Evolutionary conservation across 192 early-diverging fungal species (phyloP), one percentile per base, ranked within the genome.

Genomic region (Radiomyces spectabilis): DNA sequence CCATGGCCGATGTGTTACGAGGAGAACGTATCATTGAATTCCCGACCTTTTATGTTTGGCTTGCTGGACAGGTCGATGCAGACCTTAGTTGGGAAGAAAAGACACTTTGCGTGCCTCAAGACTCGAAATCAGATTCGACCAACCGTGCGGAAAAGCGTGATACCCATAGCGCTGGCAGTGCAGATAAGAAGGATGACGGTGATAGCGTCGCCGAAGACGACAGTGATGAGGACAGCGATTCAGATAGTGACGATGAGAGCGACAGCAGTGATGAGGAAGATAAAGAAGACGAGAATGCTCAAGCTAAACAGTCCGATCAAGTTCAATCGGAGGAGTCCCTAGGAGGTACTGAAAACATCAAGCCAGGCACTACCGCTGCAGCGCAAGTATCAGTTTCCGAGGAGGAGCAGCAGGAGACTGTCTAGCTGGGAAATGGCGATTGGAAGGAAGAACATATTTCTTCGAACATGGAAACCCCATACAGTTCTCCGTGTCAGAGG

Each of bases 21-120:
- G 57, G 58, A 8, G 61, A 63, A 27, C 24, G 27, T 3, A 43
- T 70, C 2, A 56, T 64, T 24, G 68, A 70, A 55, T 70, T 55
- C 41, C 68, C 68, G 0, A 65, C 40, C 12, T 32, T 70, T 37
- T 48, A 55, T 41, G 34, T 70, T 24, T 70, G 68, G 68, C 19
- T 60, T 4, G 34, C 41, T 34, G 46, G 43, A 16, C 27, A 49
- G 1, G 30, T 31, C 1, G 45, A 16, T 19, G 24, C 26, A 29
- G 29, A 27, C n/a, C n/a, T n/a, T n/a, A n/a, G n/a, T n/a, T n/a
- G n/a, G n/a, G n/a, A n/a, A n/a, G n/a, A 4, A 21, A 48, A 25
- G 29, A 48, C 7, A 5, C 15, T 15, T 27, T 27, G 15, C 6
- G 5, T 42, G 8, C 19, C 5, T 19, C 41, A 13, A 21, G 5